Conservation (phyloP, 257 asterid genomes). For the Apocynum venetum region DNA sequence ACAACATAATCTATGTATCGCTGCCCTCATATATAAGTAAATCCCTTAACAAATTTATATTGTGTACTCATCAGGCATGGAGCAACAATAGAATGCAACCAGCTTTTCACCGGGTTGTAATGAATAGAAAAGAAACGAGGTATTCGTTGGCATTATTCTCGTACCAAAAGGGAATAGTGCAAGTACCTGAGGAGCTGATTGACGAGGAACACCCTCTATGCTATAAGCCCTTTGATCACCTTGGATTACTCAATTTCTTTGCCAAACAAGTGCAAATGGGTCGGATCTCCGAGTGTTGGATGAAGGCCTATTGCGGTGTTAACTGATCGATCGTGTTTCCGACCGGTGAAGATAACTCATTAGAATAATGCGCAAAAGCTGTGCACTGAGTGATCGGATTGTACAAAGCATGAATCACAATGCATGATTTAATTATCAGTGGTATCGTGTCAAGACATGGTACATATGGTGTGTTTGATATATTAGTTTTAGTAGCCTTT, state of each 20-base stretch:
- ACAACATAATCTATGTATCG: too few species aligned
- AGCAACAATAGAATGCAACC: conserved; percentile 18
- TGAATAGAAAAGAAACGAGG: conserved; percentile 1
- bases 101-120: conserved; percentile 6
- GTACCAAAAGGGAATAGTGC: not conserved
- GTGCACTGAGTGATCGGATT: too few species aligned
- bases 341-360: too few species aligned
- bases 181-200: conserved; percentile 13
- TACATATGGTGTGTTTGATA: not conserved
- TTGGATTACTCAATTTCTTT: conserved; percentile 8
- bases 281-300: not conserved
- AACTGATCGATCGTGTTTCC: not conserved
- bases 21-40: too few species aligned
- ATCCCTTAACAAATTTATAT: too few species aligned
- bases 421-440: too few species aligned
- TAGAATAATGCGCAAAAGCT: too few species aligned
- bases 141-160: conserved; percentile 8
- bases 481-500: not conserved
- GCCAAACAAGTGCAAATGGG: conserved; percentile 4
- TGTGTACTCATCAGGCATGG: conserved; percentile 12
- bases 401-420: too few species aligned
- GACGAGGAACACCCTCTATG: conserved; percentile 19
- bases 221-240: conserved; percentile 14
- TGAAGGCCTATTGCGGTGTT: conserved; percentile 17
- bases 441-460: too few species aligned